Evolutionary conservation across 2,329 filamentous ascomycete species (phyloP).

Genomic region (Alternaria ventricosa): DNA sequence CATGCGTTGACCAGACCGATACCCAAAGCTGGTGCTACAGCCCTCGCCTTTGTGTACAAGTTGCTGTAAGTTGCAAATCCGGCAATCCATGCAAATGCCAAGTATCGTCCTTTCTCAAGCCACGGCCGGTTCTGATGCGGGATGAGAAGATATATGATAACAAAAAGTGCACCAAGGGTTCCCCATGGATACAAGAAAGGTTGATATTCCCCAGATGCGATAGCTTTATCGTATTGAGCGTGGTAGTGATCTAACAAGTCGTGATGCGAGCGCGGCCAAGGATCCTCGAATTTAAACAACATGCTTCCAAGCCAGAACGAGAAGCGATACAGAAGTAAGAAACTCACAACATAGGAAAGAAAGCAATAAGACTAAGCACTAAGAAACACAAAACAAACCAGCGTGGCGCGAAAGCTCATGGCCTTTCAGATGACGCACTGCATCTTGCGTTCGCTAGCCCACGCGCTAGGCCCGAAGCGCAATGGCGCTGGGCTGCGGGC

Average conservation of each 20-base stretch:
- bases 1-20: constrained; percentile 62
- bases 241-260: constrained; percentile 47
- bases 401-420: constrained; percentile 19
- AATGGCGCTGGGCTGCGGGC: constrained; percentile 8
- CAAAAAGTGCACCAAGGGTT: constrained; percentile 46
- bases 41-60: constrained; percentile 54
- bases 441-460: constrained; percentile 29
- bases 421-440: constrained; percentile 37
- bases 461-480: constrained; percentile 22
- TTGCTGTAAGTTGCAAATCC: constrained; percentile 55
- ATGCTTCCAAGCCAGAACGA: constrained; percentile 9
- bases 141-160: constrained; percentile 60
- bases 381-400: constrained; percentile 13
- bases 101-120: constrained; percentile 52
- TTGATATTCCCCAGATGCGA: constrained; percentile 48
- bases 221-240: constrained; percentile 48
- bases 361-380: not conserved
- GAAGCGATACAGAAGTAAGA: constrained; percentile 1
- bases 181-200: constrained; percentile 56
- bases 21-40: constrained; percentile 60
- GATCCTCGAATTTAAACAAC: constrained; percentile 18
- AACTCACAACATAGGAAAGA: constrained; percentile 2
- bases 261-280: constrained; percentile 43
- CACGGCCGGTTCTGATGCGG: constrained; percentile 53
- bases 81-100: constrained; percentile 54